phyloP scores from a whole-genome alignment of 225 moss, liverwort and hornwort species.

The Asterella californica region DNA sequence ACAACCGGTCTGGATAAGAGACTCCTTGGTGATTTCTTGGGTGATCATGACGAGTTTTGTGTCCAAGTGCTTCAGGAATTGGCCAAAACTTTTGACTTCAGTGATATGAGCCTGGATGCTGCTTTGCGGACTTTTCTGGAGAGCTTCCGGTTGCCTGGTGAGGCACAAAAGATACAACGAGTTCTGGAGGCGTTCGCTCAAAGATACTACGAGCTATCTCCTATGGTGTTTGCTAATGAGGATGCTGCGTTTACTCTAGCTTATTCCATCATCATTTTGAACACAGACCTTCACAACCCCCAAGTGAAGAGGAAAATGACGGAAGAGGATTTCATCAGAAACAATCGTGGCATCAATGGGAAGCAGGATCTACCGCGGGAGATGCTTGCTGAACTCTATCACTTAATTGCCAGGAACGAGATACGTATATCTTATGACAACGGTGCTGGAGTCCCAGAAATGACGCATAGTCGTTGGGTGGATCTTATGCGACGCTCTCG shows the following conservation, averaged over 20 bases:
- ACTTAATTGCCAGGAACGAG: conserved; percentile 83
- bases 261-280: conserved; percentile 90
- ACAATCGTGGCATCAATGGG: conserved; percentile 83
- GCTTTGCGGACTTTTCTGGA: conserved; percentile 90
- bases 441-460: conserved; percentile 89
- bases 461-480: conserved; percentile 99
- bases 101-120: conserved; percentile 88
- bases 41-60: conserved; percentile 93
- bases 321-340: conserved; percentile 96
- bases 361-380: conserved; percentile 83
- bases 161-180: conserved; percentile 92
- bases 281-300: conserved; percentile 90
- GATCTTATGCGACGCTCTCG: conserved; percentile 89
- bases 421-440: conserved; percentile 87
- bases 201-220: conserved; percentile 87
- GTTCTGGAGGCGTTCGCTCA: conserved; percentile 95
- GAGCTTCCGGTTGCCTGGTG: conserved; percentile 94
- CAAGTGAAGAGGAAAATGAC: conserved; percentile 92
- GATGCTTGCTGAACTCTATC: conserved; percentile 85
- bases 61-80: conserved; percentile 85
- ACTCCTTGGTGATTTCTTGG: conserved; percentile 89
- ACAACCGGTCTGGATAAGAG: conserved; percentile 92
- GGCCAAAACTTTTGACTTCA: conserved; percentile 94
- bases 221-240: conserved; percentile 79
- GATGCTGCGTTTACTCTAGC: conserved; percentile 95